Evolutionary conservation across 2,329 filamentous ascomycete genomes (phyloP), one percentile per base, ranked within the genome.

Genomic region (Xylaria polymorpha): DNA sequence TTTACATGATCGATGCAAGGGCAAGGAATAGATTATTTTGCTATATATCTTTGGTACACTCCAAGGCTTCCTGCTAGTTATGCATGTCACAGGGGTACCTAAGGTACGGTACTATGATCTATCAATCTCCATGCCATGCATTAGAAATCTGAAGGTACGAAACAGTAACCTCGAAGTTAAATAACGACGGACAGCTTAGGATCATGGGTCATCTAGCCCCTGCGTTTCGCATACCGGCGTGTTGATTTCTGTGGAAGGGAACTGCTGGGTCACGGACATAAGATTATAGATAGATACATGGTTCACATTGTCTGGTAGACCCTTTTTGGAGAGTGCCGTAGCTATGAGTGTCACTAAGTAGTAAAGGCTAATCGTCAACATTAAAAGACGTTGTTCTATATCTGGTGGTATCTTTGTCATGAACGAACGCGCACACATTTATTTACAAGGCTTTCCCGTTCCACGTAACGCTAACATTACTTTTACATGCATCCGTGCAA

Each of bases 351-450:
- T 35, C 9, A 50, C 46, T 8, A 44, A 44, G n/a, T 1, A 53
- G 50, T 32, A 53, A 53, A 53, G 32, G 25, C 25, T 32, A 53
- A n/a, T 48, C 14, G 7, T 59, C 29, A 48, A 44, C 18, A 51
- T 35, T 46, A 22, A 22, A 63, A 51, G 41, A 22, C 5, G 7
- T 12, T 20, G 9, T 41, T 68, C 46, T 66, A 62, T 56, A 59
- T 43, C 15, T 57, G 18, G 46, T 69, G 67, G 67, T 69, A 69
- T 69, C 67, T 69, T 53, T 12, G 44, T 60, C 63, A 59, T 60
- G 32, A 64, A 62, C 55, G 48, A 60, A 59, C 20, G 25, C 53
- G 35, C 58, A 48, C 46, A 50, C 44, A 61, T 48, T 55, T 55
- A 61, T 48, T 55, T 55, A 61, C 62, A 51, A 62, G 44, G 32